These are phyloP conservation scores for Coemansia sp. DNA, from an alignment of 192 early-diverging fungal species.

Conservation along the genomic window DNA sequence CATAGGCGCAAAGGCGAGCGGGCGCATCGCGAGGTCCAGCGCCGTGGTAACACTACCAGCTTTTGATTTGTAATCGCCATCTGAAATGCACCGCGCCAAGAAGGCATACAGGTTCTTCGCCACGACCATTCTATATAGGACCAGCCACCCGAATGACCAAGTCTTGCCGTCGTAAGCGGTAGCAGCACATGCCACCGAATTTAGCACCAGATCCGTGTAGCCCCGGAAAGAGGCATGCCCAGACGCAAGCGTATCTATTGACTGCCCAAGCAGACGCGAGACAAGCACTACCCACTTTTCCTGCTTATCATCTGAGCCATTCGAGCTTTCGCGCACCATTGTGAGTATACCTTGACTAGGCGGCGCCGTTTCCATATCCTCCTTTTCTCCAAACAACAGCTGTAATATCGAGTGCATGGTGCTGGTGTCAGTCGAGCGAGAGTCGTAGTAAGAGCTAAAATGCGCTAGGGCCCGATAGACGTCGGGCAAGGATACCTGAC, in stretches of 20 bases:
- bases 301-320: not conserved
- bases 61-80: not conserved
- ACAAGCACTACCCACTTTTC: slow-evolving; percentile 26
- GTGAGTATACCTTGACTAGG: not conserved
- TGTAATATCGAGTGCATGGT: slow-evolving; percentile 26
- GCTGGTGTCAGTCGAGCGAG: slow-evolving; percentile 12
- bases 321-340: not conserved
- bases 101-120: slow-evolving; percentile 30
- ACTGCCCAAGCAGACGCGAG: slow-evolving; percentile 19
- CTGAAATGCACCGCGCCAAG: slow-evolving; percentile 22
- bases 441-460: slow-evolving; percentile 41
- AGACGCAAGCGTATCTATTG: slow-evolving; percentile 10
- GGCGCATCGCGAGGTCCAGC: slow-evolving; percentile 18
- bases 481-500: not conserved
- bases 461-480: slow-evolving; percentile 9
- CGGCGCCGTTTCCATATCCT: not conserved
- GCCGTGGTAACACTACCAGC: not conserved
- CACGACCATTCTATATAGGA: slow-evolving; percentile 21
- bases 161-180: not conserved
- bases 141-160: not conserved
- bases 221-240: not conserved
- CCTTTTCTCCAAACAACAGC: slow-evolving; percentile 19
- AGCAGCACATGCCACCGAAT: slow-evolving; percentile 8
- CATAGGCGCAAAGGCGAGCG: slow-evolving; percentile 10
- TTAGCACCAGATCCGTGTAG: slow-evolving; percentile 9